phyloP scores from a whole-genome alignment of 148 eudicot species.

The Tetragonia tetragonoides region DNA sequence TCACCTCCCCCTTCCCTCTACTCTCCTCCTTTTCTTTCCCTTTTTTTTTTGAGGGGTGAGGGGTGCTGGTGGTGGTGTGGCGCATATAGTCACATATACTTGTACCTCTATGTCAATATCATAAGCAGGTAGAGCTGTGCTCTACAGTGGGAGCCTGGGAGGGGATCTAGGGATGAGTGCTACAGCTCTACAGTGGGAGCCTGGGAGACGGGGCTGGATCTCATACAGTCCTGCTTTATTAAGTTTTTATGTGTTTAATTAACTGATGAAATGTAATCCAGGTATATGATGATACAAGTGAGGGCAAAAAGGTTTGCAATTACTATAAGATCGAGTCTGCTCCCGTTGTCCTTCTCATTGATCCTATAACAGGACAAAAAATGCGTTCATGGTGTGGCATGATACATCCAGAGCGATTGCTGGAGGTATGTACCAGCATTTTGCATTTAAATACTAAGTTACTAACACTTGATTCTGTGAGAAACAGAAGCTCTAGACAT shows the following conservation, averaged over 20 bases:
- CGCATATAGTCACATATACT: too few relatives aligned
- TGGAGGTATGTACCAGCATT: constrained; percentile 58
- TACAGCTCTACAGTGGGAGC: too few relatives aligned
- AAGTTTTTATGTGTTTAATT: background rate
- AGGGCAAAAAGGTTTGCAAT: constrained; percentile 90
- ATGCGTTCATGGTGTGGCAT: constrained; percentile 96
- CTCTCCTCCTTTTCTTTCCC: background rate
- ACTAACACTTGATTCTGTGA: background rate
- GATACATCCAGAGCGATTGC: constrained; percentile 81
- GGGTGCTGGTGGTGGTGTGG: too few relatives aligned
- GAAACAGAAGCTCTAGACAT: background rate
- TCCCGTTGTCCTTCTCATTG: constrained; percentile 80
- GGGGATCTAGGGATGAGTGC: too few relatives aligned
- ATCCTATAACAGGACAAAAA: constrained; percentile 94
- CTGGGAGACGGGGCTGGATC: too few relatives aligned
- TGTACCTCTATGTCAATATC: too few relatives aligned
- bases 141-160: too few relatives aligned
- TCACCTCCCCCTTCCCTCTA: too few relatives aligned
- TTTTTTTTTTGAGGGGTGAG: background rate
- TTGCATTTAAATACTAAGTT: background rate
- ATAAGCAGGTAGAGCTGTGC: too few relatives aligned
- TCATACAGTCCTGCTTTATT: background rate
- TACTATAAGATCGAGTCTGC: constrained; percentile 77
- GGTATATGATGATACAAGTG: constrained; percentile 89
- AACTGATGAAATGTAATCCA: constrained; percentile 19